Base-by-base conservation (phyloP, 2,329 filamentous ascomycete species). In the Colletotrichum cuscutae region DNA sequence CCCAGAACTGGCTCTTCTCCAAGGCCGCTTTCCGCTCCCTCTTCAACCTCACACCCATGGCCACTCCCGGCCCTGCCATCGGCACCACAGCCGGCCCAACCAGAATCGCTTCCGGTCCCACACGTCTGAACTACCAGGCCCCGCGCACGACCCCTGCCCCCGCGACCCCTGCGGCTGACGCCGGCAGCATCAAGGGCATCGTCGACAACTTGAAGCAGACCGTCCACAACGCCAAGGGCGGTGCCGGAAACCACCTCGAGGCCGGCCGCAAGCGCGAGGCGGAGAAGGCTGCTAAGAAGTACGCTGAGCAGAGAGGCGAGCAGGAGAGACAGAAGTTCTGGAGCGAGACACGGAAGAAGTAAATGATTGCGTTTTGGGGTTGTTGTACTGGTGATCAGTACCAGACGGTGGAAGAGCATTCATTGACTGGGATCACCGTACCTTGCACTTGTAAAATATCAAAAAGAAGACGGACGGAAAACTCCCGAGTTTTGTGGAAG, bases 1-100 rank as follows among this genome's bases (percentile, higher is more conserved):
- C 81, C 61, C 77, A 85, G 77, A 82, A 83, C 49, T 75, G 79
- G 49, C 67, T 81, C 52, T 77, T 85, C 32, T 79, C 86, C 59
- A 84, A 81, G 78, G 82, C 82, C 54, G 35, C 76, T 13, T 74
- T 88, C 74, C 86, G 86, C 68, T 79, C 80, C 46, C 74, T 77
- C 69, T 75, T 83, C 35, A 80, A 79, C 46, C 80, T 88, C 5
- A 74, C 73, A 59, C 71, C 52, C 26, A 37, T 72, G 49, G 26
- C 64, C 19, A 26, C 58, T 54, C 12, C 76, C 64, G 68, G 76
- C n/a, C n/a, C 72, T 56, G 4, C 61, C 49, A 52, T 46, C 66
- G 58, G 69, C 65, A 58, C 66, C 35, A 66, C 68, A 28, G 67
- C 68, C 19, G 49, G 2, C 19, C 7, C 7, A 1, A 42, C 6